phyloP scores from a whole-genome alignment of 192 early-diverging fungal genomes.

The Podila minutissima region DNA sequence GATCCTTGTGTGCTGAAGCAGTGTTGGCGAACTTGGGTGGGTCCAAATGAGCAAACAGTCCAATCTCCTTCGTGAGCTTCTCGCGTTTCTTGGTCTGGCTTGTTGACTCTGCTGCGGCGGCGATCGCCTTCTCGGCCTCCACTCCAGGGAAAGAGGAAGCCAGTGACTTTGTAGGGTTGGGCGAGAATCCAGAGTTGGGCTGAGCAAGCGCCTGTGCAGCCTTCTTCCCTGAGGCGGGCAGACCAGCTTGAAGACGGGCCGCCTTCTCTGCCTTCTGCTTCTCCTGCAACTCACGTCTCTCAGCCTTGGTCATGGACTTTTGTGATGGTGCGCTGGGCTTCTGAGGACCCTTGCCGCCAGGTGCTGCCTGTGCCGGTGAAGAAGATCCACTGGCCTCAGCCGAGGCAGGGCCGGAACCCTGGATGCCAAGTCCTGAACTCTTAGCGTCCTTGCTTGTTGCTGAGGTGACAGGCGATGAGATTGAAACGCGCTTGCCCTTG shows the following conservation, averaged over 20 bases:
- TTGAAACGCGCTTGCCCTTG: constrained; percentile 20
- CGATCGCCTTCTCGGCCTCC: constrained; percentile 40
- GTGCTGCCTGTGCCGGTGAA: not conserved
- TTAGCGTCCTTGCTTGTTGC: constrained; percentile 10
- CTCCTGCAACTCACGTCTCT: constrained; percentile 89
- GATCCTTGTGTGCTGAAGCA: constrained; percentile 57
- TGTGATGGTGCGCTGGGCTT: constrained; percentile 43
- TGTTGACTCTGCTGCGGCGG: constrained; percentile 39
- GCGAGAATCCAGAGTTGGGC: constrained; percentile 27
- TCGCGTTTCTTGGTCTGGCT: constrained; percentile 50
- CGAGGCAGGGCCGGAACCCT: constrained; percentile 9
- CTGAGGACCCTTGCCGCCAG: constrained; percentile 15
- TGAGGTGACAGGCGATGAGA: constrained; percentile 5
- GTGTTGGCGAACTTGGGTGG: constrained; percentile 61
- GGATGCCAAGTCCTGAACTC: constrained; percentile 36
- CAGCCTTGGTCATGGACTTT: constrained; percentile 84
- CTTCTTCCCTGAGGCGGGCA: constrained; percentile 52
- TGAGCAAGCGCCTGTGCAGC: constrained; percentile 34
- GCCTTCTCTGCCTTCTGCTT: constrained; percentile 84
- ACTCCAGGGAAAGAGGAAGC: constrained; percentile 34
- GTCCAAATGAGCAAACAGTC: constrained; percentile 83
- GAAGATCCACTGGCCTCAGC: constrained; percentile 13
- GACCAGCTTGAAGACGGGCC: constrained; percentile 51
- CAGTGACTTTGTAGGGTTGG: constrained; percentile 28
- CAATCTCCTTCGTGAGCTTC: constrained; percentile 59